phyloP scores from a whole-genome alignment of 2,329 filamentous ascomycete species.

The Alternaria ethzedia region DNA sequence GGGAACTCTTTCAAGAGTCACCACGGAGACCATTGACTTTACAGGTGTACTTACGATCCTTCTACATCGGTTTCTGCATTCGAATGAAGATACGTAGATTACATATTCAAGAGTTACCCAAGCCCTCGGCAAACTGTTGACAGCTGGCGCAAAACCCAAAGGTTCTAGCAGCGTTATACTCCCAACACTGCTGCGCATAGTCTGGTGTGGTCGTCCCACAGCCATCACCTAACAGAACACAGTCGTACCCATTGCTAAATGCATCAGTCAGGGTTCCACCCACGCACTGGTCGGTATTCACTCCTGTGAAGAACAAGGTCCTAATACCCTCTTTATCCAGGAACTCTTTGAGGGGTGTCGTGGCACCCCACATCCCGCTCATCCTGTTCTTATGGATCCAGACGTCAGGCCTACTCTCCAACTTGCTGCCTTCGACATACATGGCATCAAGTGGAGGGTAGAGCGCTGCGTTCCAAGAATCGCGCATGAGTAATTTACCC shows the following conservation, averaged over 20 bases:
- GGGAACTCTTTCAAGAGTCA: not conserved
- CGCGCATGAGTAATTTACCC: slow-evolving; percentile 48
- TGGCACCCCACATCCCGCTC: slow-evolving; percentile 50
- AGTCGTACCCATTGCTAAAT: slow-evolving; percentile 53
- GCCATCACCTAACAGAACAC: slow-evolving; percentile 50
- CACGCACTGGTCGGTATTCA: slow-evolving; percentile 54
- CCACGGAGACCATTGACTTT: not conserved
- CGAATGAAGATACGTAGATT: not conserved
- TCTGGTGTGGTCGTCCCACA: slow-evolving; percentile 50
- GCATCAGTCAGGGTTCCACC: slow-evolving; percentile 51
- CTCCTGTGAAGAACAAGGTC: slow-evolving; percentile 51
- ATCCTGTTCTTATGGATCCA: slow-evolving; percentile 52
- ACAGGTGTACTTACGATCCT: not conserved
- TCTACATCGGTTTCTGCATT: not conserved
- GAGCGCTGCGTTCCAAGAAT: slow-evolving; percentile 51
- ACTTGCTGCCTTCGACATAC: slow-evolving; percentile 29
- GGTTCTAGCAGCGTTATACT: slow-evolving; percentile 50
- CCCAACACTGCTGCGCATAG: slow-evolving; percentile 49
- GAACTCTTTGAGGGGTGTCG: slow-evolving; percentile 46
- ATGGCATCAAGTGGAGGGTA: slow-evolving; percentile 47
- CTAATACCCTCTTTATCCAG: slow-evolving; percentile 48
- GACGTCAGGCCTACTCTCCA: slow-evolving; percentile 26
- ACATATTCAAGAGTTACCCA: slow-evolving; percentile 11
- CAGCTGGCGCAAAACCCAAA: slow-evolving; percentile 51
- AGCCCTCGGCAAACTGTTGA: slow-evolving; percentile 38